phyloP scores from a whole-genome alignment of 352 stramenopile genomes.

The Peronospora belbahrii region DNA sequence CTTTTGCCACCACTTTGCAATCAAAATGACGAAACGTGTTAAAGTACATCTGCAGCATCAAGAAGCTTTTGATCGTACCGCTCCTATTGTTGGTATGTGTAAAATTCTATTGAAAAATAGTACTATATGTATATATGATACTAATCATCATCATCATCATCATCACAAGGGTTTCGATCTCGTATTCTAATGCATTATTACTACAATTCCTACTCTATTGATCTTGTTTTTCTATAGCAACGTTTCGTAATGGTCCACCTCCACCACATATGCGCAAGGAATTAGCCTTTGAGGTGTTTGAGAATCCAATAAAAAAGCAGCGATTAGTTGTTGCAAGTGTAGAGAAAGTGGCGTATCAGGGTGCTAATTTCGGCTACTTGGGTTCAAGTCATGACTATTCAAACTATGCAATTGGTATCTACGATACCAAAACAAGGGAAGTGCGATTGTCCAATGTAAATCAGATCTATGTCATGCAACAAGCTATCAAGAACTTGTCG shows the following conservation, averaged over 20 bases:
- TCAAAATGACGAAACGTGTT: slow-evolving; percentile 50
- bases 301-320: slow-evolving; percentile 76
- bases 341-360: slow-evolving; percentile 78
- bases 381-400: slow-evolving; percentile 58
- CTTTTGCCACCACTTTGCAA: slow-evolving; percentile 2
- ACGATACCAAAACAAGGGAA: slow-evolving; percentile 63
- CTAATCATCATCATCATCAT: too few species aligned
- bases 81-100: slow-evolving; percentile 52
- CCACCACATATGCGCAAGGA: slow-evolving; percentile 45
- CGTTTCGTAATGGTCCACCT: slow-evolving; percentile 74
- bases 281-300: slow-evolving; percentile 72
- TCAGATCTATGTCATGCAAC: slow-evolving; percentile 84
- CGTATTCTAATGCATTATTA: neutral
- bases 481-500: slow-evolving; percentile 59
- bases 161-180: too few species aligned
- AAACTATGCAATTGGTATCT: slow-evolving; percentile 69
- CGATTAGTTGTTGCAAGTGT: slow-evolving; percentile 67
- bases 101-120: too few species aligned
- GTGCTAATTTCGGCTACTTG: slow-evolving; percentile 81
- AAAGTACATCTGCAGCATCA: slow-evolving; percentile 58
- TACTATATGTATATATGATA: too few species aligned
- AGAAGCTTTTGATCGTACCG: slow-evolving; percentile 42
- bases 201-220: neutral
- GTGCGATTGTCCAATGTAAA: slow-evolving; percentile 72
- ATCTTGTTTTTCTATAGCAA: slow-evolving; percentile 28